These are phyloP conservation scores for Trichophyton schoenleinii DNA, from an alignment of 2,329 filamentous ascomycete species.

Conservation along the genomic window DNA sequence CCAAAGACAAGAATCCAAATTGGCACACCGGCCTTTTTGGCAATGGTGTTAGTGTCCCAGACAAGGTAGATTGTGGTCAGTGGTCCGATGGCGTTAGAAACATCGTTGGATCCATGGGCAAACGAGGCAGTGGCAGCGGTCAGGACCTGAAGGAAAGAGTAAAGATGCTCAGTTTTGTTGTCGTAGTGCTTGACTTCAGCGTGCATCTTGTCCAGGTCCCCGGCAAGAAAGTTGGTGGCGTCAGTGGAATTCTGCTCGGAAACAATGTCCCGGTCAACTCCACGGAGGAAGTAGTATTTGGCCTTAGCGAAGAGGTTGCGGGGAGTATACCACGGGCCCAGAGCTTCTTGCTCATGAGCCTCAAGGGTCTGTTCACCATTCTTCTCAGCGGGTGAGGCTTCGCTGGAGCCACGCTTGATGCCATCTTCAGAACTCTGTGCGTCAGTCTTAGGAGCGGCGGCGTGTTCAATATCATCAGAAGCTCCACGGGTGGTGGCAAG, in stretches of 20 bases:
- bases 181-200: conserved; percentile 35
- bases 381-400: conserved; percentile 11
- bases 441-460: conserved; percentile 15
- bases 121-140: conserved; percentile 33
- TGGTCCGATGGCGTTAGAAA: conserved; percentile 33
- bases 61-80: conserved; percentile 29
- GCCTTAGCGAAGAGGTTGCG: conserved; percentile 26
- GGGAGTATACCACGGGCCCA: conserved; percentile 16
- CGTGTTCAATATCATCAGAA: background rate
- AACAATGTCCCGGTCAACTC: conserved; percentile 33
- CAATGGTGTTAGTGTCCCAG: conserved; percentile 22
- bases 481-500: background rate
- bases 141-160: conserved; percentile 34
- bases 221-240: conserved; percentile 23
- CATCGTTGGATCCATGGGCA: conserved; percentile 35
- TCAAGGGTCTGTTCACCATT: conserved; percentile 20
- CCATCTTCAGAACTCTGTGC: conserved; percentile 12
- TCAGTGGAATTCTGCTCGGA: conserved; percentile 8
- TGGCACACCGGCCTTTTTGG: conserved; percentile 23
- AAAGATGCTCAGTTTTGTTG: conserved; percentile 37
- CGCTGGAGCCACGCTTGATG: conserved; percentile 15
- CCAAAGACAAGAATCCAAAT: conserved; percentile 30
- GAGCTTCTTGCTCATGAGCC: conserved; percentile 21
- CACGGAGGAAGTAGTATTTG: conserved; percentile 35
- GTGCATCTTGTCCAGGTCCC: conserved; percentile 28